These are phyloP conservation scores for Torulaspora franciscae DNA, from an alignment of 805 yeast species.

Conservation along the genomic window DNA sequence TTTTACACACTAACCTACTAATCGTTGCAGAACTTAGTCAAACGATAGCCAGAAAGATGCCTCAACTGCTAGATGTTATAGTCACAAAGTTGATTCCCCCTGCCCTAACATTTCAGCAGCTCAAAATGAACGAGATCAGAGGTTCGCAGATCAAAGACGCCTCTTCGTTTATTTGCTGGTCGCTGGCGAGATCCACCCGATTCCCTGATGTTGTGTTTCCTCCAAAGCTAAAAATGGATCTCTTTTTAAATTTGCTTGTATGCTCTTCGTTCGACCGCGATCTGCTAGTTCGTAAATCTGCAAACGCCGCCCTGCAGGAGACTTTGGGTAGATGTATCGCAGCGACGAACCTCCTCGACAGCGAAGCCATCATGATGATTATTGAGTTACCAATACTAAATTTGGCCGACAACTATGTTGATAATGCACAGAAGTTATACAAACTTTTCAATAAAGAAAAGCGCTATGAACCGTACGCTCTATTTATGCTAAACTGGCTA, in stretches of 20 bases:
- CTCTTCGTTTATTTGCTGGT: constrained; percentile 82
- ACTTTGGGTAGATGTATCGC: constrained; percentile 68
- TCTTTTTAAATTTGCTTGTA: constrained; percentile 38
- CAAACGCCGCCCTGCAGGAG: constrained; percentile 85
- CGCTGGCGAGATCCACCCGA: constrained; percentile 45
- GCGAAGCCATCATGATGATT: constrained; percentile 37
- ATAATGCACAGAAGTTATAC: constrained; percentile 34
- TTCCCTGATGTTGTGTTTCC: background rate
- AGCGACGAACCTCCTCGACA: constrained; percentile 33
- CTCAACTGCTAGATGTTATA: constrained; percentile 8
- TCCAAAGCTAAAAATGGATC: constrained; percentile 26
- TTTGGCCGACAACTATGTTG: constrained; percentile 38
- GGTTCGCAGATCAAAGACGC: constrained; percentile 80
- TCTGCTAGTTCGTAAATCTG: constrained; percentile 69
- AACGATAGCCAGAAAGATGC: constrained; percentile 13
- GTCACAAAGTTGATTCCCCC: constrained; percentile 37
- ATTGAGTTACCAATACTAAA: constrained; percentile 58
- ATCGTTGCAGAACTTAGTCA: constrained; percentile 35
- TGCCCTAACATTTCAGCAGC: constrained; percentile 56
- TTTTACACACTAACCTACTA: constrained; percentile 36
- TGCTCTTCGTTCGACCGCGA: constrained; percentile 69
- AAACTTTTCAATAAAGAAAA: constrained; percentile 20
- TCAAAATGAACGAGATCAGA: constrained; percentile 44
- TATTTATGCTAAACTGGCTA: constrained; percentile 26
- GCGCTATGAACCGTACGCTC: constrained; percentile 7